phyloP scores from a whole-genome alignment of 306 rosid genomes.

The Crotalaria pallida region DNA sequence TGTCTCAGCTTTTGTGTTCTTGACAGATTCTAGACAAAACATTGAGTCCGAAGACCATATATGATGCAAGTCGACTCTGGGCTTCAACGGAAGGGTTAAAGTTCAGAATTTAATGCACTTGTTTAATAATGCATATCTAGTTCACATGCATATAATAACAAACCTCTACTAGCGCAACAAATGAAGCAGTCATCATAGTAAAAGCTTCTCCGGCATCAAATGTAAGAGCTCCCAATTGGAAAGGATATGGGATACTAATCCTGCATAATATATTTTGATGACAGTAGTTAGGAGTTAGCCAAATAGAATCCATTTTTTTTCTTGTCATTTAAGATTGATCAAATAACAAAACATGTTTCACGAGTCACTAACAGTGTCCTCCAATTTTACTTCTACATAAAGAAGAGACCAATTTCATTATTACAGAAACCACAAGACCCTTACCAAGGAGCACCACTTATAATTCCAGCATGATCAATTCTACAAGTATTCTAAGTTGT shows the following conservation, averaged over 20 bases:
- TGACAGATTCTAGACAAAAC: neutral
- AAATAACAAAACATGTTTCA: neutral
- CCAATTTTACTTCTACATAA: neutral
- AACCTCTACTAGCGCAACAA: slow-evolving; percentile 92
- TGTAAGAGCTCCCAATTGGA: slow-evolving; percentile 97
- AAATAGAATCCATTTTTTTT: neutral
- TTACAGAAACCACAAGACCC: slow-evolving; percentile 4
- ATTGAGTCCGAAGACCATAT: neutral
- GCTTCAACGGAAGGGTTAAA: neutral
- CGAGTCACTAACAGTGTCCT: neutral
- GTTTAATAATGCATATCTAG: neutral
- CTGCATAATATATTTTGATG: slow-evolving; percentile 34
- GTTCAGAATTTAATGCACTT: neutral
- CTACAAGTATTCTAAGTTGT: slow-evolving; percentile 70
- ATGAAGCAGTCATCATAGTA: slow-evolving; percentile 93
- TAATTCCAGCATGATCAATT: slow-evolving; percentile 89
- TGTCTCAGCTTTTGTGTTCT: neutral
- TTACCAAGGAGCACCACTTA: no score
- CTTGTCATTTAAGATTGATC: neutral
- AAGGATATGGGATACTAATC: slow-evolving; percentile 90
- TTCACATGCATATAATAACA: slow-evolving; percentile 11
- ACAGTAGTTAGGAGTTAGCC: slow-evolving; percentile 3
- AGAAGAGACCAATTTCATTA: neutral
- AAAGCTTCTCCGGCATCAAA: slow-evolving; percentile 94
- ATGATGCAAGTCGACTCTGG: neutral